These are phyloP conservation scores for Cryphonectria naterciae DNA, from an alignment of 2,329 filamentous ascomycete genomes.

Conservation along the genomic window DNA sequence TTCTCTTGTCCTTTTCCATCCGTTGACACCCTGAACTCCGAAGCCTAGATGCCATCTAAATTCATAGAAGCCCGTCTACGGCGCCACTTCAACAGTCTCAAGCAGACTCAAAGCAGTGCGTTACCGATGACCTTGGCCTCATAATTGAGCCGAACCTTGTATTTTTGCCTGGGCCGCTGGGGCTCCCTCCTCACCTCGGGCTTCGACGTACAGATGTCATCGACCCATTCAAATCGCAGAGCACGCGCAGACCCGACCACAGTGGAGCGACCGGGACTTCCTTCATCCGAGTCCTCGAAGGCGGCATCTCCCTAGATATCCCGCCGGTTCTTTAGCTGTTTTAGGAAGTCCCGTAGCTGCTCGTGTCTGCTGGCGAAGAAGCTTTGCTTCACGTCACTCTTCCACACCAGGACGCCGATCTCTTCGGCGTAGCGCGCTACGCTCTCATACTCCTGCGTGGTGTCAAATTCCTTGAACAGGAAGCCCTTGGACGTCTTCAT, in stretches of 20 bases:
- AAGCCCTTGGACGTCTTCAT: constrained; percentile 86
- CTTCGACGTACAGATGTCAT: neutral
- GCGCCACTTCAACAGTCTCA: neutral
- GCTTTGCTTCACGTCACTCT: constrained; percentile 75
- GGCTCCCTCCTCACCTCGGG: constrained; percentile 10
- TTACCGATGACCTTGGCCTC: neutral
- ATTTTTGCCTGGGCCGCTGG: neutral
- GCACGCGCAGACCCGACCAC: neutral
- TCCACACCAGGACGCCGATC: constrained; percentile 88
- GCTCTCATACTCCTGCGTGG: constrained; percentile 69
- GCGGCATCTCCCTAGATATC: constrained; percentile 14
- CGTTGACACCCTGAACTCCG: constrained; percentile 1
- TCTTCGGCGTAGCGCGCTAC: constrained; percentile 82
- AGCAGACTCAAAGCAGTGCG: constrained; percentile 9
- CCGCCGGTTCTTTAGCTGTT: constrained; percentile 60
- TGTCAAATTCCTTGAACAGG: constrained; percentile 86
- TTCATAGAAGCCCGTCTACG: neutral
- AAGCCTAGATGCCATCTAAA: neutral
- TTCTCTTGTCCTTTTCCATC: neutral
- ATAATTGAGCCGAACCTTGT: neutral
- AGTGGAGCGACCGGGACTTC: neutral
- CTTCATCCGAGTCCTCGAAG: neutral
- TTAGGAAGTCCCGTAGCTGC: constrained; percentile 82
- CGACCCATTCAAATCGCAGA: neutral
- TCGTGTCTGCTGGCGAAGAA: constrained; percentile 94